Percentiles rank a stretch among this genome's conserved stretches.
These are phyloP conservation scores for Colletotrichum euphorbiae DNA, from an alignment of 2,329 filamentous ascomycete species.

Conservation along the genomic window DNA sequence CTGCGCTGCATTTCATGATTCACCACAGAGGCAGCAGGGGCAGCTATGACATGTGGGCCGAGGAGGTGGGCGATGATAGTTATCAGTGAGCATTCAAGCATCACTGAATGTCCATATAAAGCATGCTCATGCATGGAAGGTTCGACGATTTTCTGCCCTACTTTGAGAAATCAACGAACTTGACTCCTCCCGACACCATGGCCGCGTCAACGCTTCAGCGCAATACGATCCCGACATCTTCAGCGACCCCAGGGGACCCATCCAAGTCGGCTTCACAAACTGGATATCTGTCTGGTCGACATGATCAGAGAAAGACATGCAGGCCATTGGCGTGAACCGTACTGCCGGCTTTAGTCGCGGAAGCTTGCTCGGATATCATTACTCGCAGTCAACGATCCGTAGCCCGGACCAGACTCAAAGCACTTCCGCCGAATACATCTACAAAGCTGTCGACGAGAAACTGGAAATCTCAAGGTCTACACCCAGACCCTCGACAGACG, in stretches of 20 bases:
- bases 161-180: slow-evolving; percentile 48
- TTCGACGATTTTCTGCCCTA: slow-evolving; percentile 47
- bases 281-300: slow-evolving; percentile 42
- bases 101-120: too few species aligned
- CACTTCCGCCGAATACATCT: slow-evolving; percentile 13
- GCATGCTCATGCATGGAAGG: not conserved
- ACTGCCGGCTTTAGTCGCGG: slow-evolving; percentile 55
- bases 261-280: slow-evolving; percentile 45
- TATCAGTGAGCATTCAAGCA: slow-evolving; percentile 41
- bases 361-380: slow-evolving; percentile 53
- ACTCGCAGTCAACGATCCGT: slow-evolving; percentile 26
- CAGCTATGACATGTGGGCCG: slow-evolving; percentile 48
- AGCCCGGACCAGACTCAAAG: not conserved
- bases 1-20: slow-evolving; percentile 46
- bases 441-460: slow-evolving; percentile 40
- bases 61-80: slow-evolving; percentile 46
- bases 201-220: slow-evolving; percentile 40
- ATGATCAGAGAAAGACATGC: slow-evolving; percentile 47
- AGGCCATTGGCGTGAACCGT: slow-evolving; percentile 54
- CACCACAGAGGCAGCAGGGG: slow-evolving; percentile 44
- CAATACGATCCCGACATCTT: slow-evolving; percentile 44
- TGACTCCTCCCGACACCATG: slow-evolving; percentile 45
- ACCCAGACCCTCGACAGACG: slow-evolving; percentile 55
- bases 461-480: slow-evolving; percentile 53
- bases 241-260: slow-evolving; percentile 44